Evolutionary conservation across 495 filamentous ascomycete species (phyloP).

Genomic region (Collariella sp.): DNA sequence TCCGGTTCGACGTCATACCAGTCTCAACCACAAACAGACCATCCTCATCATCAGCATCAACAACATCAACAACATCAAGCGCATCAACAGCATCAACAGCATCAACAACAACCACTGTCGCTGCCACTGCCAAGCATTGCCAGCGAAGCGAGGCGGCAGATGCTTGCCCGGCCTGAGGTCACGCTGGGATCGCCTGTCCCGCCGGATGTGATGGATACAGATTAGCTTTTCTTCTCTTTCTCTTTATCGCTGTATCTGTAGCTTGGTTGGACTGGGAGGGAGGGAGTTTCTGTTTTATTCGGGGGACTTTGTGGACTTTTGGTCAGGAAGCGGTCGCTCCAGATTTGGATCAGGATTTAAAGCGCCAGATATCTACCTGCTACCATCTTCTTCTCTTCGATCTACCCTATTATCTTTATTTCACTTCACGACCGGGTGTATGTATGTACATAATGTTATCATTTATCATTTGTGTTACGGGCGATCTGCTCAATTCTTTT

Average conservation of each 20-base stretch:
- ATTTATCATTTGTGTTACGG: background rate
- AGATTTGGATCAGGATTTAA: too few species aligned
- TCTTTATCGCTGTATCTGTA: background rate
- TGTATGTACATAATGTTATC: background rate
- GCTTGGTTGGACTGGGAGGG: too few species aligned
- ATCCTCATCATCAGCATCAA: background rate
- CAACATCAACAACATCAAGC: background rate
- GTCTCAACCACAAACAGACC: background rate
- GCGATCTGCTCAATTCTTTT: background rate
- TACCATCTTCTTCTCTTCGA: background rate
- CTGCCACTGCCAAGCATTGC: background rate
- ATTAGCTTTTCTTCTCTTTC: conserved; percentile 14
- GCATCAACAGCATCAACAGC: background rate
- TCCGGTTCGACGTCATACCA: conserved; percentile 6
- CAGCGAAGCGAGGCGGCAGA: background rate
- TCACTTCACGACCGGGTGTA: background rate
- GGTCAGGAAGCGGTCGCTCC: too few species aligned
- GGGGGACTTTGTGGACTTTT: too few species aligned
- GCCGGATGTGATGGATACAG: conserved; percentile 26
- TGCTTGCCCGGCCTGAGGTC: conserved; percentile 16
- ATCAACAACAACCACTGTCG: background rate
- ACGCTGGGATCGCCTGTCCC: conserved; percentile 25
- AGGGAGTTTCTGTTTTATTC: background rate
- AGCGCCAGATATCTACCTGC: too few species aligned
- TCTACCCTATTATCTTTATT: background rate